A percentile compares a stretch with the other conserved stretches of the same genome.
phyloP scores from a whole-genome alignment of 2,329 filamentous ascomycete genomes.

The Rhynchosporium agropyri region DNA sequence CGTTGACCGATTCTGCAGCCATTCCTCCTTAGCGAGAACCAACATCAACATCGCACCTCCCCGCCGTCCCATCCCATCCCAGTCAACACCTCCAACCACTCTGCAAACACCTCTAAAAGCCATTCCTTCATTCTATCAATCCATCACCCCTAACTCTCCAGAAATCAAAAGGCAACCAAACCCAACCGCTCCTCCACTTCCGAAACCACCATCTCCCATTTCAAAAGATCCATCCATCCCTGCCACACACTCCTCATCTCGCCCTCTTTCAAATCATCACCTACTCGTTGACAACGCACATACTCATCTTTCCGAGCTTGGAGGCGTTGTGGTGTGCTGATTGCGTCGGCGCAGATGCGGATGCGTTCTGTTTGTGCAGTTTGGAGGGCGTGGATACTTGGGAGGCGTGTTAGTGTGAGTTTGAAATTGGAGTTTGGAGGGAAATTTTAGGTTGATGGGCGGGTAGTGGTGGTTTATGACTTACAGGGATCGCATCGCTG shows the following conservation, averaged over 20 bases:
- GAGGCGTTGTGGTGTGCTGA: neutral
- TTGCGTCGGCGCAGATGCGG: neutral
- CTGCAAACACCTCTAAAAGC: neutral
- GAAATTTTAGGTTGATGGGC: neutral
- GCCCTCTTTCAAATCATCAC: neutral
- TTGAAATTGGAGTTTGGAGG: neutral
- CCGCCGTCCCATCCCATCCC: neutral
- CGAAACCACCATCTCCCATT: constrained; percentile 3
- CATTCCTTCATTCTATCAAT: neutral
- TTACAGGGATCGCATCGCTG: neutral
- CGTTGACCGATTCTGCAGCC: neutral
- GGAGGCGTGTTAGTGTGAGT: neutral
- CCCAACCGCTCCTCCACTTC: constrained; percentile 7
- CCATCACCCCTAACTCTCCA: neutral
- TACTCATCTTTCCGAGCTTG: constrained; percentile 3
- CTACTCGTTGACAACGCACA: neutral
- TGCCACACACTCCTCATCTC: neutral
- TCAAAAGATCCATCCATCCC: constrained; percentile 8
- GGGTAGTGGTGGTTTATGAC: neutral
- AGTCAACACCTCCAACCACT: neutral
- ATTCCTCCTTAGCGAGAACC: neutral
- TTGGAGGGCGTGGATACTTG: neutral
- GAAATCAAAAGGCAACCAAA: constrained; percentile 8
- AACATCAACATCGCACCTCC: neutral
- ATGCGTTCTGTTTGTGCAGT: constrained; percentile 3